phyloP scores from a whole-genome alignment of 2,329 filamentous ascomycete genomes.

The Epichloe uncinata region DNA sequence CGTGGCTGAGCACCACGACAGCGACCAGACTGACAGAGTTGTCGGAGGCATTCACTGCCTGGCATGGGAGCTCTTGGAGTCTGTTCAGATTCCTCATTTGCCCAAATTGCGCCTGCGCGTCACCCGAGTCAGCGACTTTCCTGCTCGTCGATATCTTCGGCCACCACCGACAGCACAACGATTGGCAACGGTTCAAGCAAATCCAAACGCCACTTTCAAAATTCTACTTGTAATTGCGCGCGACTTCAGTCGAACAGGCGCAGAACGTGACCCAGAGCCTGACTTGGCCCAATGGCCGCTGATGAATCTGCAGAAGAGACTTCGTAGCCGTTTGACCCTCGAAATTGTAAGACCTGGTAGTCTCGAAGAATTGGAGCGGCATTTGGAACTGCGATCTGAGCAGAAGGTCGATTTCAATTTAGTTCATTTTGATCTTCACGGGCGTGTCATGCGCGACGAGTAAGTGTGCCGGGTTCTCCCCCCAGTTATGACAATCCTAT shows the following conservation, averaged over 20 bases:
- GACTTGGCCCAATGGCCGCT: constrained; percentile 17
- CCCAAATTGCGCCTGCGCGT: constrained; percentile 13
- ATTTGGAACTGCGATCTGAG: constrained; percentile 10
- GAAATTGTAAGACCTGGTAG: constrained; percentile 15
- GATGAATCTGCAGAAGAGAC: constrained; percentile 16
- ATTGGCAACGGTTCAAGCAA: constrained; percentile 11
- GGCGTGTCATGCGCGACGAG: constrained; percentile 14
- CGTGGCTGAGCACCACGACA: constrained; percentile 14
- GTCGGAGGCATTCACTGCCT: constrained; percentile 14
- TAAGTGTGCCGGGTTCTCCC: constrained; percentile 4
- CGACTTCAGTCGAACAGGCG: constrained; percentile 14
- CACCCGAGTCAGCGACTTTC: constrained; percentile 14
- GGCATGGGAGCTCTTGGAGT: constrained; percentile 17
- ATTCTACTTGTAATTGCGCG: constrained; percentile 17
- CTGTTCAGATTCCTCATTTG: constrained; percentile 6
- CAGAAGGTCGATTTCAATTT: constrained; percentile 14
- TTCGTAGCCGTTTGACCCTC: constrained; percentile 12
- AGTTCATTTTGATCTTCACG: constrained; percentile 18
- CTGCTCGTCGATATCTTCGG: constrained; percentile 2
- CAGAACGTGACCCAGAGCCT: constrained; percentile 16
- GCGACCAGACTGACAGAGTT: background rate
- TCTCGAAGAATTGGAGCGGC: constrained; percentile 13
- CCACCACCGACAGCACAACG: constrained; percentile 5
- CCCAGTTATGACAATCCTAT: background rate
- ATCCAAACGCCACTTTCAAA: constrained; percentile 9